phyloP scores from a whole-genome alignment of 1,284 basidiomycete species.

The Moesziomyces globuligerus region DNA sequence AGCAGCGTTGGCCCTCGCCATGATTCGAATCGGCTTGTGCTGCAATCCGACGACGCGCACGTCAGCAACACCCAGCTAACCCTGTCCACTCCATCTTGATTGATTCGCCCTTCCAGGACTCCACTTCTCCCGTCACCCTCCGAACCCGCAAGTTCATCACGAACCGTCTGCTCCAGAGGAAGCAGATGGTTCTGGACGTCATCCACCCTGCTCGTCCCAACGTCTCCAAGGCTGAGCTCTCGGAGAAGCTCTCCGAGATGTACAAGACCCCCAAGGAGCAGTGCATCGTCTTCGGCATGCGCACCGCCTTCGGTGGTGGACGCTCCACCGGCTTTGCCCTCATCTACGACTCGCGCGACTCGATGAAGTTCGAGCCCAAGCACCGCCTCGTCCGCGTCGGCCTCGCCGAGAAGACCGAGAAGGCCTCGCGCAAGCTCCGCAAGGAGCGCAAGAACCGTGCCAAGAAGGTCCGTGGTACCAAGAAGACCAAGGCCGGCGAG shows the following conservation, averaged over 20 bases:
- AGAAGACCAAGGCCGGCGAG: conserved; percentile 63
- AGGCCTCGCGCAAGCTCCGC: conserved; percentile 94
- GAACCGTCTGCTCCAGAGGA: conserved; percentile 94
- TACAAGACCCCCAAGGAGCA: conserved; percentile 76
- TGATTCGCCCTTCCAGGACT: conserved; percentile 75
- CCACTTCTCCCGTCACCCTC: conserved; percentile 90
- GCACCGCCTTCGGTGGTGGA: conserved; percentile 98
- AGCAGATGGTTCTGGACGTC: conserved; percentile 82
- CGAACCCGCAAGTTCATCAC: conserved; percentile 99
- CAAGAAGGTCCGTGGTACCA: conserved; percentile 86
- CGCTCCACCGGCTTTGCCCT: conserved; percentile 93
- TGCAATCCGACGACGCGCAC: too few relatives aligned
- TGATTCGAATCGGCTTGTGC: conserved; percentile 5
- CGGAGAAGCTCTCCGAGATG: conserved; percentile 85
- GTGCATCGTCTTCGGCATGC: conserved; percentile 73
- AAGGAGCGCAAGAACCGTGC: conserved; percentile 99
- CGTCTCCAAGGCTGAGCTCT: conserved; percentile 90
- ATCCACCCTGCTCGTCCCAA: conserved; percentile 95
- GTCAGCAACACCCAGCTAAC: too few relatives aligned
- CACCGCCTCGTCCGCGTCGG: conserved; percentile 90
- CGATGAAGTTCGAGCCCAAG: conserved; percentile 93
- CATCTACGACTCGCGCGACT: conserved; percentile 95
- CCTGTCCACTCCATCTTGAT: too few relatives aligned
- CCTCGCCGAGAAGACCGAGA: conserved; percentile 83
- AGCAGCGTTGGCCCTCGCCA: conserved; percentile 8